Evolutionary conservation across 805 yeast species (phyloP).

Genomic region (Candida suzukii): DNA sequence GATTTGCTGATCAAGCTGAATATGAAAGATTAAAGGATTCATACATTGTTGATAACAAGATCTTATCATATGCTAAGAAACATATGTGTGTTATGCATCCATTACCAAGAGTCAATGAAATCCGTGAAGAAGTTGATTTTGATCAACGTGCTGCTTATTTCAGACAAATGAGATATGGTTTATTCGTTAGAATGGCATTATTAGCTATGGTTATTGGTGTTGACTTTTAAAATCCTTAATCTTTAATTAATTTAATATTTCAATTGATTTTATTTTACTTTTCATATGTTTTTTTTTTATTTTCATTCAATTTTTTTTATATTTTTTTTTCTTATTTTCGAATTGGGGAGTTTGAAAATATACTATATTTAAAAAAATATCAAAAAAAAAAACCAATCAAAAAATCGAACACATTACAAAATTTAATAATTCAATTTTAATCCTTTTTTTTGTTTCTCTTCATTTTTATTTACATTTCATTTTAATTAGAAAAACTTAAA

Average conservation of each 20-base stretch:
- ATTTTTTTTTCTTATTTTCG: neutral
- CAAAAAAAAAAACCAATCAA: no score
- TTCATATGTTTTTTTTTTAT: no score
- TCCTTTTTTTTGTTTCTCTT: no score
- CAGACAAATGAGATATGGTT: constrained; percentile 98
- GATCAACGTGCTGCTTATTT: constrained; percentile 99
- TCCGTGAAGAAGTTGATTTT: constrained; percentile 96
- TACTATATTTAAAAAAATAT: neutral
- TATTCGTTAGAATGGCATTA: constrained; percentile 97
- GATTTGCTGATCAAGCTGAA: constrained; percentile 70
- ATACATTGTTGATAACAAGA: constrained; percentile 87
- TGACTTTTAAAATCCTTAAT: constrained; percentile 43
- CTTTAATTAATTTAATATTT: neutral
- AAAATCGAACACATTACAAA: no score
- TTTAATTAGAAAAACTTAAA: no score
- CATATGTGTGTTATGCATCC: constrained; percentile 99
- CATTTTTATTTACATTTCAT: no score
- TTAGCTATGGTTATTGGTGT: constrained; percentile 97
- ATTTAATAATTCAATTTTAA: no score
- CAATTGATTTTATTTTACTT: neutral
- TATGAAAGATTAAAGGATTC: constrained; percentile 86
- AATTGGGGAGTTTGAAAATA: constrained; percentile 1
- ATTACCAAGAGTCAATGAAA: constrained; percentile 93
- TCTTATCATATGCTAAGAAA: constrained; percentile 86
- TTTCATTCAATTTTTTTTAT: neutral